phyloP scores from a whole-genome alignment of 768 basidiomycete species.

The Amyloporia xantha region DNA sequence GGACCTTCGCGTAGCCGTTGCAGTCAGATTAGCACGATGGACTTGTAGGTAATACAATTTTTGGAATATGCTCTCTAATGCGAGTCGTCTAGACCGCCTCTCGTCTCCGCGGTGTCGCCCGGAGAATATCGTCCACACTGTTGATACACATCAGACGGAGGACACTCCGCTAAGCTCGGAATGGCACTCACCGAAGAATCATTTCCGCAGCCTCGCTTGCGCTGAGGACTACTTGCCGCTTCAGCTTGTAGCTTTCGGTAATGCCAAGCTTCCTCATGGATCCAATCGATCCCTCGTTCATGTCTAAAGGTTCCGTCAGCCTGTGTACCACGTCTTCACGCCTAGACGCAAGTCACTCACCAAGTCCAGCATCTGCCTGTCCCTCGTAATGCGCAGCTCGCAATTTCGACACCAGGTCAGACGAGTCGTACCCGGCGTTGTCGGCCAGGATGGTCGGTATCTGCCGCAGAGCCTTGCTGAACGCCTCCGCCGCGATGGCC shows the following conservation, averaged over 20 bases:
- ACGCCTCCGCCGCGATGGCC: slow-evolving; percentile 91
- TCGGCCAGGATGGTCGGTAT: slow-evolving; percentile 97
- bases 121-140: slow-evolving; percentile 89
- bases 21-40: too few relatives aligned
- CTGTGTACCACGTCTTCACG: neutral
- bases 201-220: slow-evolving; percentile 97
- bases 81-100: slow-evolving; percentile 54
- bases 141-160: neutral
- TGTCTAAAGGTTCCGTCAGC: slow-evolving; percentile 45
- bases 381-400: slow-evolving; percentile 95
- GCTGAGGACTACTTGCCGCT: slow-evolving; percentile 89
- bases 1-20: too few relatives aligned
- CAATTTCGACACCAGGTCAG: slow-evolving; percentile 84
- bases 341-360: too few relatives aligned
- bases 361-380: slow-evolving; percentile 76
- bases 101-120: slow-evolving; percentile 77
- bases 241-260: slow-evolving; percentile 97
- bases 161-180: slow-evolving; percentile 3
- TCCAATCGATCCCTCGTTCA: slow-evolving; percentile 78
- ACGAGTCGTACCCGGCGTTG: slow-evolving; percentile 97
- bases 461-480: slow-evolving; percentile 81
- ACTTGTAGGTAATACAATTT: neutral
- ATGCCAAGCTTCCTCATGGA: slow-evolving; percentile 87
- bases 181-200: slow-evolving; percentile 74
- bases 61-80: neutral